These are phyloP conservation scores for Incumbomyces delicatus DNA, from an alignment of 2,329 filamentous ascomycete species.

Conservation along the genomic window DNA sequence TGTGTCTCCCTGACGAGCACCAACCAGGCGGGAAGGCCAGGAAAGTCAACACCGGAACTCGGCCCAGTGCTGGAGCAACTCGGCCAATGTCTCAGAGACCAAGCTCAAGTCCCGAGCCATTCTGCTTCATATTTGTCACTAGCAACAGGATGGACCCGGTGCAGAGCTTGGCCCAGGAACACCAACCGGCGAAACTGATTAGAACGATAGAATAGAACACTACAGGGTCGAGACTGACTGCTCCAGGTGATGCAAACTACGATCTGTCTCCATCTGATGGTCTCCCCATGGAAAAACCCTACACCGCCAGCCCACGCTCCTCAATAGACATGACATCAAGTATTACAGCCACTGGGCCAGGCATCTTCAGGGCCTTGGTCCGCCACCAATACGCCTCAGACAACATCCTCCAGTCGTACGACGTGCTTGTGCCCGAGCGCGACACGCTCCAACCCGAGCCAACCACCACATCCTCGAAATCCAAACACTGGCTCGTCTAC, in stretches of 20 bases:
- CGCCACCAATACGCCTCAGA: constrained; percentile 17
- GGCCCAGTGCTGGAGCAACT: background rate
- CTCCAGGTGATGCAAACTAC: background rate
- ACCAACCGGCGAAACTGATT: background rate
- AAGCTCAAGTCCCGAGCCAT: background rate
- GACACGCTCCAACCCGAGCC: background rate
- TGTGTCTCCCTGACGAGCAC: too few species aligned
- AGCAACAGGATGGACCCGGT: too few species aligned
- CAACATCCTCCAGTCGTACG: constrained; percentile 20
- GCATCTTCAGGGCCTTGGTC: background rate
- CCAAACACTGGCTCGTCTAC: constrained; percentile 23
- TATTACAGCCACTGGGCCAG: background rate
- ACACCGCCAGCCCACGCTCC: background rate
- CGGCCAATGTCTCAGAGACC: constrained; percentile 1
- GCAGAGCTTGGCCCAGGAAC: background rate
- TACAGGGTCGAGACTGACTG: background rate
- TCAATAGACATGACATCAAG: background rate
- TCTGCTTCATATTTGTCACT: constrained; percentile 1
- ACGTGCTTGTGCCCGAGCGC: constrained; percentile 13
- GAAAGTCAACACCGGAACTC: background rate
- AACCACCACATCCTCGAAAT: background rate
- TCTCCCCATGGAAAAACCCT: background rate
- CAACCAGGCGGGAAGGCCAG: background rate
- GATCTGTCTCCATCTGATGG: background rate
- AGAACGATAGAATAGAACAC: background rate